Base-by-base conservation (phyloP, 2,329 filamentous ascomycete genomes). In the Colletotrichum lupini region DNA sequence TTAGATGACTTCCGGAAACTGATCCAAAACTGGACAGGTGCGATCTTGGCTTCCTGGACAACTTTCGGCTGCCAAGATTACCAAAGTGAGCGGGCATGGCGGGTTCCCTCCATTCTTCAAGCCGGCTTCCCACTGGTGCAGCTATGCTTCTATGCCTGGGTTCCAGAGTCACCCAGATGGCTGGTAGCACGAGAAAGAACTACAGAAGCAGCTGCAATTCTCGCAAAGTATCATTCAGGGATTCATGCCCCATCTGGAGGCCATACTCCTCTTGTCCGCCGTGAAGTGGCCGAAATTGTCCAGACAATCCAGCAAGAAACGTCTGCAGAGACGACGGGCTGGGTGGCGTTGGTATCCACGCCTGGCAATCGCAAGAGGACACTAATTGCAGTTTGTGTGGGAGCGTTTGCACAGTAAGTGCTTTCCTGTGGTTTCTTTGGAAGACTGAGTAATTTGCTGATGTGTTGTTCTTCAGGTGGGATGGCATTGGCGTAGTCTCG, bases 101-200 rank as follows among this genome's bases (percentile, higher is more conserved):
- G 72, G 8, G 55, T 66, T 1, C 72, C 72, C 9, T 72, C 62
- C 1, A 59, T 72, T 5, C 53, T 74, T 0, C 68, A 74, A 8
- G 68, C 52, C 16, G 72, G 72, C 2, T 55, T 74, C 9, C 72
- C 72, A 9, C 46, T 74, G 6, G 52, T 64, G 8, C 68, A 72
- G 16, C 58, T 74, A 5, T 59, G 58, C 32, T 72, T 72, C 58
- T 68, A 42, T 16, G 32, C 28, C 19, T 63, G 37, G 58, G 65
- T 88, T 6, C 88, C 89, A 0, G 89, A 91, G 77, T 86, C 83
- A 3, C 89, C 88, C 0, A 82, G 88, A 59, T 90, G 66, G 84
- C 86, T 77, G 71, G 82, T 84, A n/a, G 78, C 79, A 35, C 85
- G 87, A 59, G 87, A 86, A 57, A 82, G 85, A 26, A 83, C 85